Base-by-base conservation (phyloP, 352 stramenopile species). In the Pythium grandisporangium region DNA sequence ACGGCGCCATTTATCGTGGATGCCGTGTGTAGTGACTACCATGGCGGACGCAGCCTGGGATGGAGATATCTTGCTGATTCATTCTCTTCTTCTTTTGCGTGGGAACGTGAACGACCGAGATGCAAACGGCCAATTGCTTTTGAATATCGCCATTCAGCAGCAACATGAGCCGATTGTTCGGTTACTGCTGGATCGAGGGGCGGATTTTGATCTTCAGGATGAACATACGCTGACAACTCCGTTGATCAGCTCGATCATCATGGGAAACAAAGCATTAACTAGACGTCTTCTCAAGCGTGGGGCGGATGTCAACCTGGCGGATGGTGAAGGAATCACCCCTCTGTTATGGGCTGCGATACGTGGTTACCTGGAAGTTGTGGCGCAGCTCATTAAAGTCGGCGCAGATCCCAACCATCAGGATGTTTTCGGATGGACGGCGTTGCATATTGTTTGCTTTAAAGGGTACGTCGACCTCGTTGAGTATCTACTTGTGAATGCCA, bases 231-330 rank as follows among this genome's bases (percentile, higher is more conserved):
- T 76, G 7, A 61, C 66, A 29, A 74, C 71, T n/a, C 70, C 77
- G 27, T 58, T 91, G 17, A 78, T 82, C 45, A 86, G 64, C 32
- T 66, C 66, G 2, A 78, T 85, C 48, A 74, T 91, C 44, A 91
- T 90, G 77, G 77, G 72, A 34, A 90, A 90, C 54, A 90, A 90
- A 47, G 66, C 73, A 17, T 39, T 91, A 3, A 77, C 77, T 26
- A 55, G 70, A 25, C 52, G 69, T 5, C 58, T 86, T 2, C 40
- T 90, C 6, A 70, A 77, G 46, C 53, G 56, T 24, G 71, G 74
- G 1, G 74, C 72, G 0, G 55, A 84, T 32, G 58, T 73, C 8
- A 64, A 85, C 11, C 41, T 86, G 10, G 46, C 58, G 5, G 75
- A 89, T 13, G 58, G 51, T 0, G 70, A 89, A 30, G 73, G 75